A percentile compares a stretch with the other conserved stretches of the same genome.
Evolutionary conservation across 345 rosid genomes (phyloP).

Genomic region (Lumnitzera littorea): DNA sequence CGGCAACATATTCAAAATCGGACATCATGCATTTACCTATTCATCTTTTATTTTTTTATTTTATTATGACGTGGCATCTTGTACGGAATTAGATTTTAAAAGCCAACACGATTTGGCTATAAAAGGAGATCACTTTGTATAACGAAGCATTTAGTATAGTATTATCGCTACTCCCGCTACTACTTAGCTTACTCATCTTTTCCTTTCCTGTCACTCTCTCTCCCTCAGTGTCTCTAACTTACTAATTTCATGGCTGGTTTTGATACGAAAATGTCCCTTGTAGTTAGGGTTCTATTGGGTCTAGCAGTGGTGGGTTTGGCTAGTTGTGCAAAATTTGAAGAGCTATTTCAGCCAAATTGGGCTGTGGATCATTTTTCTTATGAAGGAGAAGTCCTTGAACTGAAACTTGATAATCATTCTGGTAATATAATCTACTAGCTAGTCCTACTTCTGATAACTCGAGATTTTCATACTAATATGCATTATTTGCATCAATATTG

Average conservation of each 20-base stretch:
- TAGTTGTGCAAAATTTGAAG: conserved; percentile 53
- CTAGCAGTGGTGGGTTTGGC: conserved; percentile 28
- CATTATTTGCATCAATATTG: background rate
- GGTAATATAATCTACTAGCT: conserved; percentile 31
- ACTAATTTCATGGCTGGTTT: background rate
- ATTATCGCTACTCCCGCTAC: too few species aligned
- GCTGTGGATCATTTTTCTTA: conserved; percentile 66
- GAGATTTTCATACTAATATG: background rate
- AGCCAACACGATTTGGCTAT: too few species aligned
- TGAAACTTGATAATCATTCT: conserved; percentile 85
- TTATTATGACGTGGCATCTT: too few species aligned
- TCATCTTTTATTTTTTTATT: too few species aligned
- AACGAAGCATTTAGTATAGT: too few species aligned
- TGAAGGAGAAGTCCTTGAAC: conserved; percentile 79
- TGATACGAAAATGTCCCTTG: background rate
- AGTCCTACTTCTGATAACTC: background rate
- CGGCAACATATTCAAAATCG: too few species aligned
- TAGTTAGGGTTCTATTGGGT: conserved; percentile 27
- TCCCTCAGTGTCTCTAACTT: too few species aligned
- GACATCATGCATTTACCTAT: too few species aligned
- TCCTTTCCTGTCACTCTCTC: too few species aligned
- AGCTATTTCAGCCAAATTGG: conserved; percentile 81
- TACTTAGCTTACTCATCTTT: too few species aligned
- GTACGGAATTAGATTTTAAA: too few species aligned
- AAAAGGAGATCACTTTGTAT: too few species aligned